Conservation (phyloP, 1,284 basidiomycete genomes). For the Moesziomyces sp. region DNA sequence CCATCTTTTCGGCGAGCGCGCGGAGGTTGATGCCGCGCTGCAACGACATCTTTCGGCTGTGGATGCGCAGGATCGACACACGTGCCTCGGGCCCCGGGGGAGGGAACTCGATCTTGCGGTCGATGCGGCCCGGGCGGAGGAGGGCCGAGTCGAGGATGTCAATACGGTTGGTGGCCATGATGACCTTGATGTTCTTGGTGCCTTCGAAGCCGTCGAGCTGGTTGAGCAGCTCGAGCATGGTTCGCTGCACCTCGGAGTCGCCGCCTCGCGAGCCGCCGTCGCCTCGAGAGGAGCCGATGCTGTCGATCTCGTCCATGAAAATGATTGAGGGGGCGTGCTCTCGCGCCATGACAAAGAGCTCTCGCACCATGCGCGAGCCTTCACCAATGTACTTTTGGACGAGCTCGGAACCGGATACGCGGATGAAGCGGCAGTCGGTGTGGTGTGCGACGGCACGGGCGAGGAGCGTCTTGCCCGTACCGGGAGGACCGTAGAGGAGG, state of each 20-base stretch:
- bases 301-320: slow-evolving; percentile 99
- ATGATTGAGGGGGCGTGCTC: slow-evolving; percentile 99
- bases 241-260: slow-evolving; percentile 96
- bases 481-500: slow-evolving; percentile 66
- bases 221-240: slow-evolving; percentile 96
- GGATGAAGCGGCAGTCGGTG: slow-evolving; percentile 97
- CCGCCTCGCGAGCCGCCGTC: slow-evolving; percentile 79
- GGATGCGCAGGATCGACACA: slow-evolving; percentile 94
- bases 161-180: slow-evolving; percentile 99
- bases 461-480: slow-evolving; percentile 67
- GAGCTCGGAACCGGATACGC: slow-evolving; percentile 92
- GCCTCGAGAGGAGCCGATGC: slow-evolving; percentile 91
- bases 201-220: slow-evolving; percentile 98
- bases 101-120: slow-evolving; percentile 99
- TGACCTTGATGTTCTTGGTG: slow-evolving; percentile 98
- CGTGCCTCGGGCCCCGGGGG: slow-evolving; percentile 97
- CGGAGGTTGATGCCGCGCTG: slow-evolving; percentile 97
- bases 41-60: slow-evolving; percentile 98
- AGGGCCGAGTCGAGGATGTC: slow-evolving; percentile 96
- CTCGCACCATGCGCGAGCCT: slow-evolving; percentile 81
- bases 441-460: slow-evolving; percentile 75
- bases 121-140: slow-evolving; percentile 93
- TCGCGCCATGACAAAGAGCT: slow-evolving; percentile 97
- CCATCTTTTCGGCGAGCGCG: slow-evolving; percentile 97
- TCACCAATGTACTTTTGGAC: slow-evolving; percentile 99